Conservation (phyloP, 306 rosid species). For the Aeschynomene evenia region DNA sequence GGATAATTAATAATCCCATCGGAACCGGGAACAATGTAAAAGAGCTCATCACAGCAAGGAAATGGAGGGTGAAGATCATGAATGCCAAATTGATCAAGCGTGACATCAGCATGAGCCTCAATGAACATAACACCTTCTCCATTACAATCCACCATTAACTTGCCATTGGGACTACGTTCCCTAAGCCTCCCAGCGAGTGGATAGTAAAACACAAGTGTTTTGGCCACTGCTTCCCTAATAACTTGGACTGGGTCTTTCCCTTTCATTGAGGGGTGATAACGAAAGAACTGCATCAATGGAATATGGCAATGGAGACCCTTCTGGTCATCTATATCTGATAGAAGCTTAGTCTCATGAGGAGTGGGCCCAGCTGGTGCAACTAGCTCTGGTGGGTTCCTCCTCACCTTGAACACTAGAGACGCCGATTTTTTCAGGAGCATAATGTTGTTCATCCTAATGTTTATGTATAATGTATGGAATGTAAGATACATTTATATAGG, state of each 20-base stretch:
- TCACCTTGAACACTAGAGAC: not conserved
- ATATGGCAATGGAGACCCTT: not conserved
- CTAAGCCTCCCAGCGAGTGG: slow-evolving; percentile 11
- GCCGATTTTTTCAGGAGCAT: not conserved
- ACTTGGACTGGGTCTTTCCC: slow-evolving; percentile 16
- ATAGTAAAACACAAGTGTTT: slow-evolving; percentile 23
- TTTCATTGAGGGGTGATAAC: not conserved
- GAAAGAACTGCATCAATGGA: not conserved
- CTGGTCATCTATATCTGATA: slow-evolving; percentile 25
- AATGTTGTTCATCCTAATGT: too few relatives aligned
- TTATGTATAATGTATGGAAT: too few relatives aligned
- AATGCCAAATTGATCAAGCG: slow-evolving; percentile 28
- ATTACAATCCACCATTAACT: slow-evolving; percentile 36
- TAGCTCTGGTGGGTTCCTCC: not conserved
- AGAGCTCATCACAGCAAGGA: slow-evolving; percentile 44
- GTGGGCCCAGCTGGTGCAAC: not conserved
- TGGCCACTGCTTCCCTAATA: not conserved
- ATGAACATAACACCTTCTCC: slow-evolving; percentile 40
- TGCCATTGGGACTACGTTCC: not conserved
- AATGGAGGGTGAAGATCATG: slow-evolving; percentile 41
- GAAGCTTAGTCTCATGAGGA: not conserved
- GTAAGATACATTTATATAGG: too few relatives aligned
- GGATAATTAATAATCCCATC: slow-evolving; percentile 37
- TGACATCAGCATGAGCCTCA: not conserved
- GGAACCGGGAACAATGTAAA: slow-evolving; percentile 41